Evolutionary conservation across 345 rosid species (phyloP).

Genomic region (Boechera retrofracta): DNA sequence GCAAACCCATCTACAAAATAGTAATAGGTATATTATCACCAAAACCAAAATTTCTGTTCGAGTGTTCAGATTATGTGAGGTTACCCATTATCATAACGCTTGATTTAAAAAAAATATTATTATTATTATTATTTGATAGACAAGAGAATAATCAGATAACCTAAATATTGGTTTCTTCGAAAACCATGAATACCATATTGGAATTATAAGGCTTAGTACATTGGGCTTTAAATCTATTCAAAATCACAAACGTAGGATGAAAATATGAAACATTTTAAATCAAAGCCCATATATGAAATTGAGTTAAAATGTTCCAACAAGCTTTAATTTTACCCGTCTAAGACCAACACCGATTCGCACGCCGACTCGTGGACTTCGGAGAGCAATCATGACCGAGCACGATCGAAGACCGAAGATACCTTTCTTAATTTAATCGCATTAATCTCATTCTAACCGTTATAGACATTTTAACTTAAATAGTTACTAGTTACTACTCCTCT

Average conservation of each 20-base stretch:
- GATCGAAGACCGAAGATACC: conserved; percentile 30
- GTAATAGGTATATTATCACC: background rate
- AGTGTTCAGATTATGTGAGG: background rate
- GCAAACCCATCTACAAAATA: background rate
- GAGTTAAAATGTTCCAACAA: background rate
- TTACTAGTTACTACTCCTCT: background rate
- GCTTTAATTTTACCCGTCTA: background rate
- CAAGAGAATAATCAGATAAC: background rate
- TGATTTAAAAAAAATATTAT: background rate
- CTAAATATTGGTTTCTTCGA: background rate
- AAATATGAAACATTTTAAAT: background rate
- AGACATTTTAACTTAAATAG: conserved; percentile 8
- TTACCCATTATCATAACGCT: background rate
- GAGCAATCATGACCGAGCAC: conserved; percentile 39
- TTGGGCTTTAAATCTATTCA: conserved; percentile 17
- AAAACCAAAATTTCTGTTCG: background rate
- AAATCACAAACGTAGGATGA: background rate
- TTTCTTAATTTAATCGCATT: conserved; percentile 29
- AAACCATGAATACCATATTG: background rate
- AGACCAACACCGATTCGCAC: conserved; percentile 21
- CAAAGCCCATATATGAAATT: conserved; percentile 17
- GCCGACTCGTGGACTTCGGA: conserved; percentile 33
- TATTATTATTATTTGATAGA: too few species aligned
- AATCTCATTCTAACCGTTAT: conserved; percentile 20
- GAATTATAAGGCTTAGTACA: background rate